Conservation (phyloP, 495 filamentous ascomycete genomes). For the Penicillium chermesinum region DNA sequence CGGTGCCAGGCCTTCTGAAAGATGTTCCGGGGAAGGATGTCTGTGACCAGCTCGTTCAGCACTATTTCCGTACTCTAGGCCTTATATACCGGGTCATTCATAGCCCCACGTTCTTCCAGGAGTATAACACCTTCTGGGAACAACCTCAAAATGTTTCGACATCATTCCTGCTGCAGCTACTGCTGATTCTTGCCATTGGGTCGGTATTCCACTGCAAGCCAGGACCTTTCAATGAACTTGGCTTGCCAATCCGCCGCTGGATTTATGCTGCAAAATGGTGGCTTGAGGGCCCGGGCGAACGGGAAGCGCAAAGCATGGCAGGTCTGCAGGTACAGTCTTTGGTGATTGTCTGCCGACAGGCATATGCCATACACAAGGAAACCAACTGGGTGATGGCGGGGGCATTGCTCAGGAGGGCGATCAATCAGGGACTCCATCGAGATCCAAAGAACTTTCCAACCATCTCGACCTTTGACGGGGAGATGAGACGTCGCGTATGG, state of each 20-base stretch:
- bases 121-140: constrained; percentile 43
- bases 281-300: constrained; percentile 46
- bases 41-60: constrained; percentile 24
- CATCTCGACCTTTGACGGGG: constrained; percentile 41
- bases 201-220: constrained; percentile 29
- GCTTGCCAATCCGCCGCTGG: constrained; percentile 38
- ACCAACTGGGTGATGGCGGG: constrained; percentile 47
- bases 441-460: constrained; percentile 46
- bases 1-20: constrained; percentile 10
- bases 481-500: constrained; percentile 54
- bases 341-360: constrained; percentile 43
- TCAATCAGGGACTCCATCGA: constrained; percentile 50
- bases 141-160: constrained; percentile 25
- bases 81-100: constrained; percentile 51
- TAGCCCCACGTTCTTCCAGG: constrained; percentile 47
- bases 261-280: constrained; percentile 50
- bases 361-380: constrained; percentile 36
- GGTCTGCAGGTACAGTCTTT: constrained; percentile 49
- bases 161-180: constrained; percentile 25
- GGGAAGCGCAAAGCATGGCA: constrained; percentile 35
- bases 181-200: constrained; percentile 45
- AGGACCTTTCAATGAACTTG: constrained; percentile 22
- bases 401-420: constrained; percentile 43
- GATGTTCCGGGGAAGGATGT: constrained; percentile 13
- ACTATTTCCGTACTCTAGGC: constrained; percentile 39